Conservation (phyloP, 345 rosid species). For the Cardamine chenopodiifolia region DNA sequence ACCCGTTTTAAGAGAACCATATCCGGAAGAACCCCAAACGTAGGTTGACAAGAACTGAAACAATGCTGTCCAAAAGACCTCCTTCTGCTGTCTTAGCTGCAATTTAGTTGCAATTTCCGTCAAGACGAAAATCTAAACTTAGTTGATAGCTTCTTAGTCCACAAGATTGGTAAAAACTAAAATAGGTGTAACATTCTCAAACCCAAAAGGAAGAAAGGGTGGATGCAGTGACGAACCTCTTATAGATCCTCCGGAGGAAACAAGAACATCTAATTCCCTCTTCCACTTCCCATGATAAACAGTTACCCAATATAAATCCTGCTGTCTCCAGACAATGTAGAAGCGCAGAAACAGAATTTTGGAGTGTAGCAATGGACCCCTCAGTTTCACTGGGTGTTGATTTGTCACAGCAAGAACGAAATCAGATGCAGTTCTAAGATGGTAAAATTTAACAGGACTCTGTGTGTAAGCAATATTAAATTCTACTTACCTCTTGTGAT, state of each 20-base stretch:
- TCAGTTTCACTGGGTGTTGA: slow-evolving; percentile 65
- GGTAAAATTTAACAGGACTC: slow-evolving; percentile 5
- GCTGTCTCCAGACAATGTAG: slow-evolving; percentile 74
- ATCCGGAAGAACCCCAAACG: slow-evolving; percentile 76
- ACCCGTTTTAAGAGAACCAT: slow-evolving; percentile 73
- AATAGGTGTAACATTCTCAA: slow-evolving; percentile 2
- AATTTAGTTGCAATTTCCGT: neutral
- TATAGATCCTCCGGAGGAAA: slow-evolving; percentile 81
- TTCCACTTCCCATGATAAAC: slow-evolving; percentile 54
- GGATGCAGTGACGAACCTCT: slow-evolving; percentile 60
- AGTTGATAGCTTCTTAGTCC: neutral
- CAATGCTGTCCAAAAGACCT: slow-evolving; percentile 68
- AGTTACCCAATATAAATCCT: slow-evolving; percentile 46
- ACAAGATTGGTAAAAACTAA: neutral
- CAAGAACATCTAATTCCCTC: slow-evolving; percentile 77
- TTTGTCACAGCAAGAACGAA: slow-evolving; percentile 26
- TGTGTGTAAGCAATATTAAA: slow-evolving; percentile 5
- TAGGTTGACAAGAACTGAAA: slow-evolving; percentile 73
- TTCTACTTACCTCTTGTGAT: slow-evolving; percentile 64
- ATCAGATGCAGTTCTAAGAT: slow-evolving; percentile 21
- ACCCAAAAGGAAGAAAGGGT: slow-evolving; percentile 2
- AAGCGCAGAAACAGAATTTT: slow-evolving; percentile 67
- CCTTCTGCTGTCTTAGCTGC: slow-evolving; percentile 90
- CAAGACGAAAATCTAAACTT: neutral
- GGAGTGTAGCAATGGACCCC: slow-evolving; percentile 65